A percentile compares a stretch with the other conserved stretches of the same genome.
phyloP scores from a whole-genome alignment of 129 eudicot genomes.

The Arctium lappa region DNA sequence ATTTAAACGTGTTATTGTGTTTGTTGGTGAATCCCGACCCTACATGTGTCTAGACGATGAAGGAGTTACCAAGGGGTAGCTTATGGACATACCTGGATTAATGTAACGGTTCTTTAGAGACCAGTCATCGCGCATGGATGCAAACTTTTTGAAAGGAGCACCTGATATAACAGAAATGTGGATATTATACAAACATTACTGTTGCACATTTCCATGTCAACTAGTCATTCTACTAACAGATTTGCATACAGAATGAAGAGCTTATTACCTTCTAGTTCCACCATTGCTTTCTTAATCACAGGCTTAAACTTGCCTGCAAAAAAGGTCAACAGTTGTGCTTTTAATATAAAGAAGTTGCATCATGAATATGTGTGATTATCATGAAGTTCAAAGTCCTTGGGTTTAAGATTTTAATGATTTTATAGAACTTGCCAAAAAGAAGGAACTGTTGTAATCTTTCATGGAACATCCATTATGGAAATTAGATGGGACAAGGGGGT shows the following conservation, averaged over 20 bases:
- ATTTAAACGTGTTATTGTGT: neutral
- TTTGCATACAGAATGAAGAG: neutral
- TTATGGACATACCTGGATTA: constrained; percentile 58
- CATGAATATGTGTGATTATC: neutral
- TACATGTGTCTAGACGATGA: neutral
- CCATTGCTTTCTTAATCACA: constrained; percentile 98
- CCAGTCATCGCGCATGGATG: constrained; percentile 86
- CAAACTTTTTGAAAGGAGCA: constrained; percentile 89
- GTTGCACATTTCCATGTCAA: neutral
- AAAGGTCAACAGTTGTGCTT: neutral
- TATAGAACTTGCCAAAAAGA: neutral
- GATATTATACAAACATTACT: neutral
- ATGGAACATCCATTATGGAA: neutral
- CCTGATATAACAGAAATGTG: constrained; percentile 35
- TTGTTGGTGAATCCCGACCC: neutral
- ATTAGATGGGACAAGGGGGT: neutral
- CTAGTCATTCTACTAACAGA: neutral
- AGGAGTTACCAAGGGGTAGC: neutral
- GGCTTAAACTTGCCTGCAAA: constrained; percentile 91
- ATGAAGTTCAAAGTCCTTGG: neutral
- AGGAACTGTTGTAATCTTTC: neutral
- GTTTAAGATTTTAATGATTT: neutral
- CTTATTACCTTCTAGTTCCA: constrained; percentile 82
- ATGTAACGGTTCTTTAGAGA: constrained; percentile 67
- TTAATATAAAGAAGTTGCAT: neutral